Evolutionary conservation across 2,329 filamentous ascomycete species (phyloP).

Genomic region (Orbilia oligospora): DNA sequence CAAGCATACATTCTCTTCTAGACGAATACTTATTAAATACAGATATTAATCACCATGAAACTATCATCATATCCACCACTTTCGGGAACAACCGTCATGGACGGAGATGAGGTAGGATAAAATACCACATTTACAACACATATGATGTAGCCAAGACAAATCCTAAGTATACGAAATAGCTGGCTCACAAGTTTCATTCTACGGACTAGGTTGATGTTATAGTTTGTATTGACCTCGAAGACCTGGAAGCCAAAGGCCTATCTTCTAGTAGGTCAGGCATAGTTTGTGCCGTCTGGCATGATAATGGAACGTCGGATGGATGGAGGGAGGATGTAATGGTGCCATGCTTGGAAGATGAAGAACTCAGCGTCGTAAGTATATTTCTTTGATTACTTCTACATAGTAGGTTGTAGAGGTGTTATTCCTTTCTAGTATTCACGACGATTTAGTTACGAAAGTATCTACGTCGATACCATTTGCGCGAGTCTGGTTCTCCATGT

Average conservation of each 20-base stretch:
- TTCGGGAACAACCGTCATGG: conserved; percentile 50
- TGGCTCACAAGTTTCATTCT: neutral
- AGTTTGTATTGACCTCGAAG: conserved; percentile 45
- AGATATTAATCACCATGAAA: conserved; percentile 29
- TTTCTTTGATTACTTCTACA: neutral
- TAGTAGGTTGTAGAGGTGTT: neutral
- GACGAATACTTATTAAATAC: neutral
- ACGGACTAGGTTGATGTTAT: conserved; percentile 42
- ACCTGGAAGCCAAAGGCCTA: neutral
- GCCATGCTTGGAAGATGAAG: neutral
- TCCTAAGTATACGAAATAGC: no score
- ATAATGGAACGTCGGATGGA: conserved; percentile 29
- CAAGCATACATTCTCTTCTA: neutral
- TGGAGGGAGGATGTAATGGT: conserved; percentile 38
- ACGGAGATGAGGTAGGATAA: conserved; percentile 48
- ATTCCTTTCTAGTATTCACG: neutral
- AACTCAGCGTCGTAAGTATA: conserved; percentile 35
- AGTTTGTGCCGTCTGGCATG: conserved; percentile 40
- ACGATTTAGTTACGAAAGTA: neutral
- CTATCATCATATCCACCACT: conserved; percentile 54
- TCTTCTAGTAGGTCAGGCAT: neutral
- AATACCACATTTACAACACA: conserved; percentile 40
- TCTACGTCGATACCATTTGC: neutral
- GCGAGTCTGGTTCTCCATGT: neutral
- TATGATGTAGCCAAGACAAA: no score